Evolutionary conservation across 768 basidiomycete genomes (phyloP).

Genomic region (Rhodosporidiobolus sp.): DNA sequence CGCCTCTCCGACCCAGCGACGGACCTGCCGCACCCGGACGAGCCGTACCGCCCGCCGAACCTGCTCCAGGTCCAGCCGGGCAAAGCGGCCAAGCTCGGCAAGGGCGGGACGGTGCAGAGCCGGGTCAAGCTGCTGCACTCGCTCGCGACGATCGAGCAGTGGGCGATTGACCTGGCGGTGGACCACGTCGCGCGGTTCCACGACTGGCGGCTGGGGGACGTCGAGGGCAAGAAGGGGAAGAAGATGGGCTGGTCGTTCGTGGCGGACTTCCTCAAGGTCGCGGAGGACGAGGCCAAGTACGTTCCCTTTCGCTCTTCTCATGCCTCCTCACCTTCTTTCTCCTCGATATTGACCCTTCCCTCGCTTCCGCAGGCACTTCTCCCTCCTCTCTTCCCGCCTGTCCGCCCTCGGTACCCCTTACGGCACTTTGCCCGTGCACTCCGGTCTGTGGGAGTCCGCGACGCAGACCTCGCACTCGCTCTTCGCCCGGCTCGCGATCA

Average conservation of each 20-base stretch:
- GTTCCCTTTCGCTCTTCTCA: too few species aligned
- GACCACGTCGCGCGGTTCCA: slow-evolving; percentile 69
- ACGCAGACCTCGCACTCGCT: slow-evolving; percentile 64
- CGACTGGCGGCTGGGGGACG: slow-evolving; percentile 47
- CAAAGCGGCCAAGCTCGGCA: slow-evolving; percentile 59
- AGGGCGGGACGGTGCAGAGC: slow-evolving; percentile 56
- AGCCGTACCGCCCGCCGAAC: slow-evolving; percentile 62
- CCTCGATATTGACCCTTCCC: neutral
- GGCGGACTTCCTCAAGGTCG: slow-evolving; percentile 77
- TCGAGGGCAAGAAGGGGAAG: slow-evolving; percentile 46
- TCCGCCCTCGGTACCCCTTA: slow-evolving; percentile 60
- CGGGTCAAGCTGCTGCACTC: slow-evolving; percentile 74
- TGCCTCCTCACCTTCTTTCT: neutral
- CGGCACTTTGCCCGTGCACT: slow-evolving; percentile 66
- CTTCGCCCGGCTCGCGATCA: slow-evolving; percentile 70
- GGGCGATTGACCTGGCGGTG: slow-evolving; percentile 69
- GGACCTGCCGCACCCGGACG: slow-evolving; percentile 60
- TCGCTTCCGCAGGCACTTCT: slow-evolving; percentile 66
- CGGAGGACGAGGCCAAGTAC: slow-evolving; percentile 64
- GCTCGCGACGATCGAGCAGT: slow-evolving; percentile 80
- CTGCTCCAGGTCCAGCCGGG: slow-evolving; percentile 61
- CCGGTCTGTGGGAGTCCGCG: slow-evolving; percentile 73
- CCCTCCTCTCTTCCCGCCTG: slow-evolving; percentile 63
- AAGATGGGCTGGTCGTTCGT: slow-evolving; percentile 69
- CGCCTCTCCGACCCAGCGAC: slow-evolving; percentile 55